Evolutionary conservation across 805 yeast genomes (phyloP), one percentile per base, ranked within the genome.

Genomic region (Nakazawaea anatomiae): DNA sequence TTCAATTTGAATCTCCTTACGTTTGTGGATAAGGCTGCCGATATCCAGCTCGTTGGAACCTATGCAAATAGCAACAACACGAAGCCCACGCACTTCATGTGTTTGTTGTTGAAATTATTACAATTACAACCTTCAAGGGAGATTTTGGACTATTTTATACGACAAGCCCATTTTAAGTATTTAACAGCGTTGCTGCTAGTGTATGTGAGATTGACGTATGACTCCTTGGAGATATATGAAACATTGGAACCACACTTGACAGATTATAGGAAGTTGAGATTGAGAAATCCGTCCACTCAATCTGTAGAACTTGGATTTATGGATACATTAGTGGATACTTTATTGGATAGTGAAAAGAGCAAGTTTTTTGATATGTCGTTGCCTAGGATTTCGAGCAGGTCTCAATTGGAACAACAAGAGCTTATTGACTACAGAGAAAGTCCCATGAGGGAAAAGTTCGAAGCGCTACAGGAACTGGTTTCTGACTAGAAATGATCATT

Each of bases 131-230:
- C 97, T 0, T 58, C 74, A 1, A 59, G 61, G 9, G 87, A 80
- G 4, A 79, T 88, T 4, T 60, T 87, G 2, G 60, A 69, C 14
- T 75, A 81, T 49, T 75, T 79, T 55, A 66, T 85, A 10, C 64
- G 64, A 2, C 94, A 91, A 58, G 68, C 72, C 46, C 81, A 84
- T 50, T 91, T 91, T 75, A 88, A 89, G 65, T 90, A 89, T 60
- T 65, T 89, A 46, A 80, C 86, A 1, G 85, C 87, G 1, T 62
- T 92, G 50, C 79, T 83, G 0, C 73, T 91, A 34, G 60, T 86
- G n/a, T 91, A 87, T 61, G 64, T 76, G 10, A 64, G 94, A 48
- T 54, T 78, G 50, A 73, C 76, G 4, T 67, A 60, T 58, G 62
- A 72, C 6, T 67, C 80, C 1, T 68, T 60, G 27, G 74, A 72